These are phyloP conservation scores for Solanum medicagineum DNA, from an alignment of 257 asterid genomes.

Conservation along the genomic window DNA sequence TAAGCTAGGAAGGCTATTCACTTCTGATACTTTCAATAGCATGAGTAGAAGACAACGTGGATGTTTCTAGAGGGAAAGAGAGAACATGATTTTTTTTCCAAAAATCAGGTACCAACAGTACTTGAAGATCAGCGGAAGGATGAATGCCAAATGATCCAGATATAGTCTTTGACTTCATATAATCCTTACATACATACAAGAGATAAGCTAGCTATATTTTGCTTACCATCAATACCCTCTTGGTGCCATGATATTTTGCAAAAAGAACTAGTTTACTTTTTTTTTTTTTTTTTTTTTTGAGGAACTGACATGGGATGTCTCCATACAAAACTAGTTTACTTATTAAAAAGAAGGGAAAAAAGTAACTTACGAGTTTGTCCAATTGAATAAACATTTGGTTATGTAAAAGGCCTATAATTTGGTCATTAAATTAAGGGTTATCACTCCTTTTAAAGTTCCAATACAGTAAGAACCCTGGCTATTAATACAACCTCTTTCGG, in stretches of 20 bases:
- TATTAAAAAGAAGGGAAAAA: neutral
- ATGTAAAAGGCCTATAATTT: neutral
- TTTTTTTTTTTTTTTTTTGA: neutral
- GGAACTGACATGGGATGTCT: neutral
- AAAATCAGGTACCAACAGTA: neutral
- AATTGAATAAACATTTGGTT: neutral
- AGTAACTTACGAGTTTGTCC: neutral
- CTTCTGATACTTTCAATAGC: neutral
- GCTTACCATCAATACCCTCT: neutral
- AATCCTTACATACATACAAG: neutral
- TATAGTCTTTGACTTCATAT: neutral
- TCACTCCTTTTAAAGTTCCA: neutral
- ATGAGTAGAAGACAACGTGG: neutral
- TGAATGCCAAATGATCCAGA: neutral
- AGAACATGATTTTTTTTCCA: neutral
- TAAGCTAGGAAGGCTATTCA: neutral
- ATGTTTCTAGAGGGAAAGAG: neutral
- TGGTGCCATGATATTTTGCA: neutral
- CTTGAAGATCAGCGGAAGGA: neutral
- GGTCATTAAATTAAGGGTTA: neutral
- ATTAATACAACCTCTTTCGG: neutral
- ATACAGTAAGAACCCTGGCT: neutral
- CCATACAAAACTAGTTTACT: neutral
- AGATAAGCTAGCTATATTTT: neutral
- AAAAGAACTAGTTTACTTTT: neutral